phyloP scores from a whole-genome alignment of 352 stramenopile genomes.

The Pythium sukuiense region DNA sequence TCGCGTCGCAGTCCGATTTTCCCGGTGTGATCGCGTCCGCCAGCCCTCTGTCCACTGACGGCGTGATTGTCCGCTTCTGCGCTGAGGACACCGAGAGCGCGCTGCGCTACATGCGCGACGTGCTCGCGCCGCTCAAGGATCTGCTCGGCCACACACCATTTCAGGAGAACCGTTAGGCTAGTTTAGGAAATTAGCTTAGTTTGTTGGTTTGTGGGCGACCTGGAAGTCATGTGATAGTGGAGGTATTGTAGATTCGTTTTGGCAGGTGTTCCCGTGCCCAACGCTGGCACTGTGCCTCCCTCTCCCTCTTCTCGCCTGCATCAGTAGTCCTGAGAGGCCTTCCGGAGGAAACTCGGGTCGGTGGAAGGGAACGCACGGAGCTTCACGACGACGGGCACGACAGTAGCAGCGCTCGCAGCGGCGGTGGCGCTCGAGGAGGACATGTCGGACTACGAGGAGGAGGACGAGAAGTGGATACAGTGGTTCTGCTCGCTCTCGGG shows the following conservation, averaged over 20 bases:
- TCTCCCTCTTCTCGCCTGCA: conserved; percentile 4
- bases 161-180: conserved; percentile 67
- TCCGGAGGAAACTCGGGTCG: conserved; percentile 16
- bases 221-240: conserved; percentile 4
- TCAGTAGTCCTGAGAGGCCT: conserved; percentile 20
- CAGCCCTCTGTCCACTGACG: conserved; percentile 57
- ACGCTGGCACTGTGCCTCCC: conserved; percentile 5
- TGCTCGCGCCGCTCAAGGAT: conserved; percentile 55
- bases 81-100: conserved; percentile 58
- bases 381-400: conserved; percentile 21
- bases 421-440: conserved; percentile 32
- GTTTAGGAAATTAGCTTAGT: not conserved
- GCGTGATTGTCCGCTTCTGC: conserved; percentile 76
- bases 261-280: conserved; percentile 23
- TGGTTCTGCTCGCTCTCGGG: conserved; percentile 92
- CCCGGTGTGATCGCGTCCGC: conserved; percentile 66
- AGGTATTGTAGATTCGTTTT: conserved; percentile 10
- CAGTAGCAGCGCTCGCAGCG: conserved; percentile 19
- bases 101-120: conserved; percentile 58
- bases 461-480: conserved; percentile 92
- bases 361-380: conserved; percentile 14
- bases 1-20: conserved; percentile 46
- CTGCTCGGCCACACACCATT: conserved; percentile 66
- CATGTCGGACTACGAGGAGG: conserved; percentile 91
- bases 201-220: not conserved